Percentiles rank a stretch among this genome's conserved stretches.
Evolutionary conservation across 768 basidiomycete species (phyloP).

Genomic region (Hericium coralloides): DNA sequence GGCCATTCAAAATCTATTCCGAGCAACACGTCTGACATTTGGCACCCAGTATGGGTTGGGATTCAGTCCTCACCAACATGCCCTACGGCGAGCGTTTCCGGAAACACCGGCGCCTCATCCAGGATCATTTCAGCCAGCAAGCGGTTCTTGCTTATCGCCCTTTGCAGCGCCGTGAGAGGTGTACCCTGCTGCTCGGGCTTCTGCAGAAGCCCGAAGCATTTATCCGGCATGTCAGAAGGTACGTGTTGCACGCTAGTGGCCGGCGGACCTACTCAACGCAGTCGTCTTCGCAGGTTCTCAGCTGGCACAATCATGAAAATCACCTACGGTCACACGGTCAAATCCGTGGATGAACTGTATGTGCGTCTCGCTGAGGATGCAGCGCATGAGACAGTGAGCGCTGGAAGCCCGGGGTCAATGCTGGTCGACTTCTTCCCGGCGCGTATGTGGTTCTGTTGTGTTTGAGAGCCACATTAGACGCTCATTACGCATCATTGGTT

Average conservation of each 20-base stretch:
- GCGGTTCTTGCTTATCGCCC: slow-evolving; percentile 13
- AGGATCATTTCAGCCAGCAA: slow-evolving; percentile 15
- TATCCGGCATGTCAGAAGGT: slow-evolving; percentile 19
- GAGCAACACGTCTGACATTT: neutral
- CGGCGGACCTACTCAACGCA: neutral
- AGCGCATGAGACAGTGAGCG: slow-evolving; percentile 12
- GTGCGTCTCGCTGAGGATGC: slow-evolving; percentile 21
- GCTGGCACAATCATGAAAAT: slow-evolving; percentile 23
- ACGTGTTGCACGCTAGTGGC: neutral
- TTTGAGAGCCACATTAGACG: neutral
- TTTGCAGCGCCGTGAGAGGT: slow-evolving; percentile 19
- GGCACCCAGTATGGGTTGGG: slow-evolving; percentile 14
- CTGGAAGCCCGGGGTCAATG: slow-evolving; percentile 20
- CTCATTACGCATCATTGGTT: neutral
- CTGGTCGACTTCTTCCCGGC: slow-evolving; percentile 27
- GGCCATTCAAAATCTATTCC: neutral
- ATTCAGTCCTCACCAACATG: slow-evolving; percentile 9
- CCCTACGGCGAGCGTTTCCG: slow-evolving; percentile 21
- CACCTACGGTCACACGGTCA: slow-evolving; percentile 24
- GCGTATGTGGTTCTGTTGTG: slow-evolving; percentile 14
- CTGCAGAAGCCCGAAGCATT: slow-evolving; percentile 20
- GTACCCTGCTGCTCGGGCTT: slow-evolving; percentile 18
- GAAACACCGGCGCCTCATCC: slow-evolving; percentile 21
- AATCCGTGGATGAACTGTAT: slow-evolving; percentile 21
- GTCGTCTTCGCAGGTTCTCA: slow-evolving; percentile 16